Evolutionary conservation across 2,329 filamentous ascomycete genomes (phyloP).

Genomic region (Teratosphaeria gauchensis): DNA sequence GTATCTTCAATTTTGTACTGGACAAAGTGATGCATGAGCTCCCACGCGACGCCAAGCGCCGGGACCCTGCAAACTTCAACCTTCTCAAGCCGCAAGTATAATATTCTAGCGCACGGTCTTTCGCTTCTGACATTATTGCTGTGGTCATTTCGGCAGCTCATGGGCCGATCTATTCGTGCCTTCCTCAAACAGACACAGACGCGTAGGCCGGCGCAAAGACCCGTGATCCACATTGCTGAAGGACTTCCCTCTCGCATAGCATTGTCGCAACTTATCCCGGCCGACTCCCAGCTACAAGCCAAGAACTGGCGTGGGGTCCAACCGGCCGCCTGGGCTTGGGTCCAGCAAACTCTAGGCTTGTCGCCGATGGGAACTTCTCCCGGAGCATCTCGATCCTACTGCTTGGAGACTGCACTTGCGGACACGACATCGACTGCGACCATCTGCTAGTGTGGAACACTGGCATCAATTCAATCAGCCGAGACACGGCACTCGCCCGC

Average conservation of each 20-base stretch:
- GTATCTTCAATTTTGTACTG: neutral
- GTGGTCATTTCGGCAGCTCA: neutral
- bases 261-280: neutral
- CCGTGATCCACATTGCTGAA: neutral
- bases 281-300: neutral
- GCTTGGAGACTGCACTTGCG: no score
- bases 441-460: neutral
- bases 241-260: neutral
- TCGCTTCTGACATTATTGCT: neutral
- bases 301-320: neutral
- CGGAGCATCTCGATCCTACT: no score
- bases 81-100: neutral
- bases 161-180: neutral
- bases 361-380: no score
- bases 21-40: neutral
- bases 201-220: neutral
- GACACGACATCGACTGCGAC: neutral
- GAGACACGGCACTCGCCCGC: neutral
- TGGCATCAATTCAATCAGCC: neutral
- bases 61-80: neutral
- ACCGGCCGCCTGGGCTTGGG: neutral
- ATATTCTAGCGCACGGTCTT: neutral
- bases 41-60: neutral
- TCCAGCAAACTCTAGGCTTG: neutral
- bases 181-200: neutral